Conservation (phyloP, 108 stramenopile genomes). For the Nitzschia sp. region DNA sequence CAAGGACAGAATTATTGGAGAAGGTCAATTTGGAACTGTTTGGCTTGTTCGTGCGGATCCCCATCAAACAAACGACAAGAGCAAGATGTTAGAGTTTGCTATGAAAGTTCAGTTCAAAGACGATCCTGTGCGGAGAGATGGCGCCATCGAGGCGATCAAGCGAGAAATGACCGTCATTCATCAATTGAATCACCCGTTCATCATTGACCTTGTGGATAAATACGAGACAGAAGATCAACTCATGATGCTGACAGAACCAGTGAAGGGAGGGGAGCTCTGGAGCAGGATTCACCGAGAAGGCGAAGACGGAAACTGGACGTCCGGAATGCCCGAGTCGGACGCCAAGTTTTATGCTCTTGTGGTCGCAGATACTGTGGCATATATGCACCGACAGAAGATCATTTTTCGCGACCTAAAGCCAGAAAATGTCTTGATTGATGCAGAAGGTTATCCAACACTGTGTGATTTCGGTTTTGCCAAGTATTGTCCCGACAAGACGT, state of each 20-base stretch:
- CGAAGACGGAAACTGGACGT: constrained; percentile 35
- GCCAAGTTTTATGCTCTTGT: constrained; percentile 30
- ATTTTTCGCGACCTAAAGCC: constrained; percentile 91
- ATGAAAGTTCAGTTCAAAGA: constrained; percentile 73
- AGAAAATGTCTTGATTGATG: constrained; percentile 64
- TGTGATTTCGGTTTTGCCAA: constrained; percentile 66
- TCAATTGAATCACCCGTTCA: constrained; percentile 61
- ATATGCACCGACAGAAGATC: constrained; percentile 67
- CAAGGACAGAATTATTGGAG: constrained; percentile 72
- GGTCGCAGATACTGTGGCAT: constrained; percentile 42
- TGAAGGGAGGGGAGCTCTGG: constrained; percentile 69
- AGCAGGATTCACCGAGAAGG: constrained; percentile 40
- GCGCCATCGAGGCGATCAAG: constrained; percentile 54
- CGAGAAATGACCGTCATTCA: constrained; percentile 52
- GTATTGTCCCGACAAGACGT: constrained; percentile 68
- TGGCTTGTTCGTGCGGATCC: constrained; percentile 52
- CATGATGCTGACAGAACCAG: constrained; percentile 55
- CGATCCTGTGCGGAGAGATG: constrained; percentile 36
- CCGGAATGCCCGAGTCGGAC: constrained; percentile 31
- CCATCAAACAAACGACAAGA: neutral
- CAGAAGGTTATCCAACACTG: constrained; percentile 75
- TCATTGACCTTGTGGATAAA: constrained; percentile 42
- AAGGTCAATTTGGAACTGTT: constrained; percentile 84
- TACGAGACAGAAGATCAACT: constrained; percentile 48
- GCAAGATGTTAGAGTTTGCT: constrained; percentile 50